Evolutionary conservation across 176 grass and related monocot genomes (phyloP).

Genomic region (Elymus sibiricus): DNA sequence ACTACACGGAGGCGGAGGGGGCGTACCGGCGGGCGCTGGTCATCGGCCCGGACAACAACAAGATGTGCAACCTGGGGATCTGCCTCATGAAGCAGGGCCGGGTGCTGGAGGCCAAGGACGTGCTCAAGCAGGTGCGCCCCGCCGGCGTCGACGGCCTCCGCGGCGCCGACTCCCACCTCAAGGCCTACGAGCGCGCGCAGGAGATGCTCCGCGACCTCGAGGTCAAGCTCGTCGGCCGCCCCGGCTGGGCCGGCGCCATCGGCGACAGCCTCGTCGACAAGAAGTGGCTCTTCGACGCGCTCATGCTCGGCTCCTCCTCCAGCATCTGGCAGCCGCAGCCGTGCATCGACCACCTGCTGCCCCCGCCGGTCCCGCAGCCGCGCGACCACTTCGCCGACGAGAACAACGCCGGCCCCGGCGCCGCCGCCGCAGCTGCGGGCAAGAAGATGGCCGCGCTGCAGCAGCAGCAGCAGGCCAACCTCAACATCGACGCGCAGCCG

Average conservation of each 20-base stretch:
- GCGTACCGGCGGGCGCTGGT: conserved; percentile 74
- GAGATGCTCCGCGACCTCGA: conserved; percentile 97
- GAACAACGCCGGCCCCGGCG: conserved; percentile 16
- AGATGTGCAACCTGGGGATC: conserved; percentile 98
- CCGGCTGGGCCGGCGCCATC: not conserved
- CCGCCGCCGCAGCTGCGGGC: not conserved
- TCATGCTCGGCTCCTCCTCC: conserved; percentile 55
- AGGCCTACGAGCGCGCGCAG: conserved; percentile 84
- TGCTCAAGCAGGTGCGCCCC: conserved; percentile 82
- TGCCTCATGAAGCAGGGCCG: conserved; percentile 90
- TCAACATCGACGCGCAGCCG: conserved; percentile 76
- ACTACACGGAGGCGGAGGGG: conserved; percentile 84
- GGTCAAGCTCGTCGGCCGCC: conserved; percentile 49
- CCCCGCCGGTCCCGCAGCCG: conserved; percentile 30
- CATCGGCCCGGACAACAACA: conserved; percentile 92
- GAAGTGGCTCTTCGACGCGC: conserved; percentile 83
- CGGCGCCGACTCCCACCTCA: conserved; percentile 91
- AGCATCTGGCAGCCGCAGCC: conserved; percentile 95
- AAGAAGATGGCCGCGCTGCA: not conserved
- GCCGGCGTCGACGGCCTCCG: conserved; percentile 65
- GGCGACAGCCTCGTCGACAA: conserved; percentile 24
- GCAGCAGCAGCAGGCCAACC: conserved; percentile 31
- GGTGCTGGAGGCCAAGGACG: conserved; percentile 87
- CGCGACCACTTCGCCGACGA: conserved; percentile 60
- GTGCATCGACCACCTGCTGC: conserved; percentile 59